Percentiles rank a stretch among this genome's conserved stretches.
Conservation (phyloP, 140 eudicot genomes). For the Senecio squalidus region DNA sequence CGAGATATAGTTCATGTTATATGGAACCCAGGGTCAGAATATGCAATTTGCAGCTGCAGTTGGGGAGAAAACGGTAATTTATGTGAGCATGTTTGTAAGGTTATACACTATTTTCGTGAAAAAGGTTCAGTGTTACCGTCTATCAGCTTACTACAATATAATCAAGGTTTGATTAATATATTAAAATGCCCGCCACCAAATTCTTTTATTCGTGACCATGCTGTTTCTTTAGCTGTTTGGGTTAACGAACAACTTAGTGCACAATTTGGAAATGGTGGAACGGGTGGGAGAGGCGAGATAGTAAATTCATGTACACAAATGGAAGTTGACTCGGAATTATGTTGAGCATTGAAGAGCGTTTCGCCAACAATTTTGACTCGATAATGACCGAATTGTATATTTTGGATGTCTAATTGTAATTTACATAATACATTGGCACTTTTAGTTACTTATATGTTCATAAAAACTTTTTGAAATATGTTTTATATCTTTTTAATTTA, state of each 20-base stretch:
- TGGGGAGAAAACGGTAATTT: constrained; percentile 56
- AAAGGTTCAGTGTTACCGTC: constrained; percentile 38
- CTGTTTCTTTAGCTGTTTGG: background rate
- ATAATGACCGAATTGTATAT: no score
- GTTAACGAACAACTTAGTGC: constrained; percentile 18
- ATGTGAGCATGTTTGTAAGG: constrained; percentile 63
- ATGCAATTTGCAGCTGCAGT: constrained; percentile 50
- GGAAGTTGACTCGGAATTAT: constrained; percentile 8
- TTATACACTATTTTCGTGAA: constrained; percentile 28
- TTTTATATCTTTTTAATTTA: no score
- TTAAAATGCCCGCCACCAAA: constrained; percentile 56
- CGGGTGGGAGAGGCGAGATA: constrained; percentile 2
- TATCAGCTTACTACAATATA: constrained; percentile 43
- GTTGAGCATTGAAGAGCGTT: background rate
- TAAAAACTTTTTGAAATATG: no score
- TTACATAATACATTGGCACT: no score
- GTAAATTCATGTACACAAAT: constrained; percentile 11
- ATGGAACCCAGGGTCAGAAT: constrained; percentile 65
- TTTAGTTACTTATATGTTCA: no score
- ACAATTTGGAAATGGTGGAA: constrained; percentile 13
- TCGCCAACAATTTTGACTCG: background rate
- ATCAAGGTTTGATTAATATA: constrained; percentile 45
- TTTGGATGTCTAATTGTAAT: no score
- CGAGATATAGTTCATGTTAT: constrained; percentile 26
- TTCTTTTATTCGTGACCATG: constrained; percentile 31